Evolutionary conservation across 495 filamentous ascomycete genomes (phyloP).

Genomic region (Hypoxylon fuscum): DNA sequence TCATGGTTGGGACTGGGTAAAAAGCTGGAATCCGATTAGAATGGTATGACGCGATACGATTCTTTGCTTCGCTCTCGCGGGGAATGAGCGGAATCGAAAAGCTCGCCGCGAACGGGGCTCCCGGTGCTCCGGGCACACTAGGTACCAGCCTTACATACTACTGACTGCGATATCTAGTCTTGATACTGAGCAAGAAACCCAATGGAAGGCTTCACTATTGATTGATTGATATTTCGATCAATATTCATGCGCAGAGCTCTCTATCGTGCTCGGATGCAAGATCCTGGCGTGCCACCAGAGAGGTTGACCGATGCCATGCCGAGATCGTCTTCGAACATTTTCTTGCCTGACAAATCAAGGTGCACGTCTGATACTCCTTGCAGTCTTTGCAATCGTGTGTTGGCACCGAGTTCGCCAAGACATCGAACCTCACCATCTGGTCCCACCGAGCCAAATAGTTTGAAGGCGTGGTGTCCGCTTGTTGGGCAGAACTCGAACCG

Average conservation of each 20-base stretch:
- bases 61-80: background rate
- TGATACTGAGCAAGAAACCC: background rate
- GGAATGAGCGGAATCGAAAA: background rate
- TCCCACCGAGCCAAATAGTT: slow-evolving; percentile 18
- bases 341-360: background rate
- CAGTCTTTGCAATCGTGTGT: slow-evolving; percentile 12
- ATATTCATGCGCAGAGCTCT: no score
- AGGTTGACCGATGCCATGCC: no score
- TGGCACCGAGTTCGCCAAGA: slow-evolving; percentile 33
- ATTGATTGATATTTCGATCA: no score
- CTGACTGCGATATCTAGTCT: background rate
- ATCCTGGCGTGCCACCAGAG: no score
- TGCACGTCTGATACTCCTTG: background rate
- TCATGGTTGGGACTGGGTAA: no score
- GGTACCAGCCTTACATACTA: background rate
- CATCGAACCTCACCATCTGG: slow-evolving; percentile 24
- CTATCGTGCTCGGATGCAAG: no score
- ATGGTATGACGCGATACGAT: background rate
- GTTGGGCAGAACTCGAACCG: slow-evolving; percentile 19
- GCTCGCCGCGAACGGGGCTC: background rate
- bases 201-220: background rate
- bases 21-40: no score
- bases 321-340: no score
- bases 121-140: background rate
- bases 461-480: slow-evolving; percentile 18